Conservation (phyloP, 768 basidiomycete genomes). For the Termitomyces sp. region DNA sequence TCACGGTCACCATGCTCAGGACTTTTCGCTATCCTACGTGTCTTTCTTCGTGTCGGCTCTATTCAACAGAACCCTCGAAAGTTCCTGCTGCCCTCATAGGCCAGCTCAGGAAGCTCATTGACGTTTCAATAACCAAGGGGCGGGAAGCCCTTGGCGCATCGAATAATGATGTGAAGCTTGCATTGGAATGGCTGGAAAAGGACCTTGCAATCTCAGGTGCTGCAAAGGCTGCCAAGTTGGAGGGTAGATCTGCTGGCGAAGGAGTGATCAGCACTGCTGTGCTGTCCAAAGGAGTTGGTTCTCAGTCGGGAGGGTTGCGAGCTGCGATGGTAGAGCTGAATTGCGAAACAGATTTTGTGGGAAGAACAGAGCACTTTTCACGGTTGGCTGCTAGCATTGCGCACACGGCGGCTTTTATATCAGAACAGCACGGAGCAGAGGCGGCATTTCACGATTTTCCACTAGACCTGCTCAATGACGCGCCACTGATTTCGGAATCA, state of each 20-base stretch:
- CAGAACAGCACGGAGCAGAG: constrained; percentile 29
- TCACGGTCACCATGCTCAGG: constrained; percentile 13
- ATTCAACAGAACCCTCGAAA: constrained; percentile 50
- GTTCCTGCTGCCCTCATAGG: constrained; percentile 75
- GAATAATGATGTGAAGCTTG: constrained; percentile 66
- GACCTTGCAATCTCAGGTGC: constrained; percentile 69
- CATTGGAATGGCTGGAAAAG: constrained; percentile 76
- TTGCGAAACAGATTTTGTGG: constrained; percentile 98
- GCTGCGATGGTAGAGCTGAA: constrained; percentile 89
- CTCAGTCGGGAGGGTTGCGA: constrained; percentile 44
- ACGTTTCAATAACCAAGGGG: constrained; percentile 83
- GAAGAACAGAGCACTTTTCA: constrained; percentile 76
- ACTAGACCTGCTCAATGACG: constrained; percentile 45
- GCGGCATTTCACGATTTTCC: constrained; percentile 43
- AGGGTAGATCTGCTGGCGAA: constrained; percentile 65
- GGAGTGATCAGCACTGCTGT: constrained; percentile 77
- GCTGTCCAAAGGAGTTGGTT: constrained; percentile 55
- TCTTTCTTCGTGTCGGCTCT: constrained; percentile 29
- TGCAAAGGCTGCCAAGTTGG: constrained; percentile 79
- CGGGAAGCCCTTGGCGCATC: constrained; percentile 76
- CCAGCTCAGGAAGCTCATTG: constrained; percentile 74
- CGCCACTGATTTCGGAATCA: constrained; percentile 55
- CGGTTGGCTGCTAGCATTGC: constrained; percentile 75
- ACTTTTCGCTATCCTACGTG: constrained; percentile 12
- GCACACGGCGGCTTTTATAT: constrained; percentile 73